Base-by-base conservation (phyloP, 306 rosid genomes). In the Cucurbita moschata region DNA sequence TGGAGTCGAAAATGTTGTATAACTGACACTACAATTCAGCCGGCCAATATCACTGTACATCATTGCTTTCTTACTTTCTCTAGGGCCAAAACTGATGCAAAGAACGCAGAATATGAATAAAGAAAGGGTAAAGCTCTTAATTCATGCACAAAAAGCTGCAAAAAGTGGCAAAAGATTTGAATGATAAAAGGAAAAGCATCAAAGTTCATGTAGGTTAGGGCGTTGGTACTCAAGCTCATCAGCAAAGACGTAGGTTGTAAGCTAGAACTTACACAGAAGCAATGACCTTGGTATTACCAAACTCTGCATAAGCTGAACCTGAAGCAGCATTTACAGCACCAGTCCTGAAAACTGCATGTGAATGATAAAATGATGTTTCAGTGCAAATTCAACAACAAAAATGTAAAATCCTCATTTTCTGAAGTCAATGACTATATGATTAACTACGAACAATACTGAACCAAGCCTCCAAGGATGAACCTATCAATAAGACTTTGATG, bases 31-130 rank as follows among this genome's bases (percentile, higher is more conserved):
- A 79, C 99, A 94, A 85, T 94, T 94, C 68, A 94, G 81, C 30
- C 96, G 91, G 72, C 97, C 99, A 2, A 76, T 78, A 70, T 91
- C 99, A 59, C 96, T 94, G 82, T 89, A 94, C 91, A 84, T 71
- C 97, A 89, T 89, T 16, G 99, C 97, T 77, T 94, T 94, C 88
- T 91, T 94, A 77, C 99, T 94, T 87, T 94, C 99, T 77, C 97
- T 89, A 18, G 99, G 99, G 70, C 99, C 99, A 78, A 94, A 94
- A 75, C 96, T 94, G 77, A 71, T 77, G 37, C 70, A 60, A 79
- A 43, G 52, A 74, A 81, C 8, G 43, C 21, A 15, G 9, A 55
- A 38, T 61, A 40, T 39, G 23, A 72, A 42, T 9, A 30, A 21
- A 38, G 42, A 59, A 15, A 13, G 44, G 55, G 30, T n/a, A 30